Base-by-base conservation (phyloP, 2,329 filamentous ascomycete genomes). In the Ceratocystis ficicola region DNA sequence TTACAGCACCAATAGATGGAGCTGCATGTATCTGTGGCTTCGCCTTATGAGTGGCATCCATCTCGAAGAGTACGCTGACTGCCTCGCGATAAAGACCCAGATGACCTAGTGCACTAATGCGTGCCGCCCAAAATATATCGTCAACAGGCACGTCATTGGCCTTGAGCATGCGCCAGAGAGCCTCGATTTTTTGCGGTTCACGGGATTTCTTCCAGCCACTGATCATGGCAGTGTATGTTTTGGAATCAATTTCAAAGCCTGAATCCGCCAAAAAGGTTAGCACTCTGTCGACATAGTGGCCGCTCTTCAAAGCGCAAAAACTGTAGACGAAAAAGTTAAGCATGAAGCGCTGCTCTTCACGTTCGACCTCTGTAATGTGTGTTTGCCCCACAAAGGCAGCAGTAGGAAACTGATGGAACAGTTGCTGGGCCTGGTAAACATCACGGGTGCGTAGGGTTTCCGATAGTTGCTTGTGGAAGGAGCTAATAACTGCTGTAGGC, bases 211-310 rank as follows among this genome's bases (percentile, higher is more conserved):
- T 82, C 74, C 86, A 90, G 1, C 89, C 89, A 66, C 83, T 79
- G 69, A 94, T 82, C 81, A 94, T 87, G 55, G 83, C 77, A 48
- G 85, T 87, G 82, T 88, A 94, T 0, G 88, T 87, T 70, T 77
- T 85, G 15, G 32, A 30, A 36, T 66, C 46, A 10, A 88, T 86
- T 66, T 76, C 73, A 36, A 87, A 72, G 0, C 81, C 83, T 63
- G 81, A 69, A 48, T 71, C 69, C 41, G 72, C 69, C 78, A 82
- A 82, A 55, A 76, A 66, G 41, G 76, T 74, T 70, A 80, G 73
- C 3, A 75, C 72, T 2, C 71, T 48, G 64, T 67, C 66, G 22
- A 68, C 20, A 8, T 65, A 48, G 22, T 52, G 59, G 32, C 52
- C 67, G 8, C 72, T 71, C 1, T 72, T 71, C 1, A 74, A 64